Percentiles rank a stretch among this genome's conserved stretches.
phyloP scores from a whole-genome alignment of 176 grass and related monocot species.

The Lolium perenne region DNA sequence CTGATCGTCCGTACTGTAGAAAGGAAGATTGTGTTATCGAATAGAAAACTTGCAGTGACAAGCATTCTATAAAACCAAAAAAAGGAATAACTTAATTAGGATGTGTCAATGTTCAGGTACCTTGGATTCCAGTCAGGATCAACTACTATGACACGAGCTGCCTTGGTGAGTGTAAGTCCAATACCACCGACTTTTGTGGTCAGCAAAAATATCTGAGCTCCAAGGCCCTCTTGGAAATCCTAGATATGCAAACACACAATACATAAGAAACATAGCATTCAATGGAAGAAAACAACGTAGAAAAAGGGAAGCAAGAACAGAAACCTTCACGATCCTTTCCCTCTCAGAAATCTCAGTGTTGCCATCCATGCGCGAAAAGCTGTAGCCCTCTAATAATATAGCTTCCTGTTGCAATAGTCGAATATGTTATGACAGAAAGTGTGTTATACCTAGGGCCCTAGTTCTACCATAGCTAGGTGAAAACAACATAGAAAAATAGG shows the following conservation, averaged over 20 bases:
- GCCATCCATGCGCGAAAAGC: constrained; percentile 85
- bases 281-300: constrained; percentile 21
- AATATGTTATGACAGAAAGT: constrained; percentile 15
- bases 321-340: constrained; percentile 86
- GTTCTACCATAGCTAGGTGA: neutral
- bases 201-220: constrained; percentile 84
- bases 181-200: constrained; percentile 95
- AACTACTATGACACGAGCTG: constrained; percentile 86
- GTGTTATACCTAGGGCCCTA: neutral
- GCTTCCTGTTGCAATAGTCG: constrained; percentile 60
- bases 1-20: constrained; percentile 82
- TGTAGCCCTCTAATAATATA: constrained; percentile 71
- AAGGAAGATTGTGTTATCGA: constrained; percentile 23
- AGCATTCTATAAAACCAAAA: constrained; percentile 13
- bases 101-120: constrained; percentile 33
- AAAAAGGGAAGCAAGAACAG: constrained; percentile 10
- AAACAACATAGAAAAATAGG: neutral
- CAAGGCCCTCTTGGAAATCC: constrained; percentile 84
- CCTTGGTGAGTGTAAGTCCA: constrained; percentile 88
- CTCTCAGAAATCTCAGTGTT: constrained; percentile 76
- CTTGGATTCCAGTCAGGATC: constrained; percentile 98
- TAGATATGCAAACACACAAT: constrained; percentile 39
- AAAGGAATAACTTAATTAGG: neutral
- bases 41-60: constrained; percentile 8
- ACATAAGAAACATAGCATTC: constrained; percentile 38